Conservation (phyloP, 768 basidiomycete species). For the Albatrellus ellisii region DNA sequence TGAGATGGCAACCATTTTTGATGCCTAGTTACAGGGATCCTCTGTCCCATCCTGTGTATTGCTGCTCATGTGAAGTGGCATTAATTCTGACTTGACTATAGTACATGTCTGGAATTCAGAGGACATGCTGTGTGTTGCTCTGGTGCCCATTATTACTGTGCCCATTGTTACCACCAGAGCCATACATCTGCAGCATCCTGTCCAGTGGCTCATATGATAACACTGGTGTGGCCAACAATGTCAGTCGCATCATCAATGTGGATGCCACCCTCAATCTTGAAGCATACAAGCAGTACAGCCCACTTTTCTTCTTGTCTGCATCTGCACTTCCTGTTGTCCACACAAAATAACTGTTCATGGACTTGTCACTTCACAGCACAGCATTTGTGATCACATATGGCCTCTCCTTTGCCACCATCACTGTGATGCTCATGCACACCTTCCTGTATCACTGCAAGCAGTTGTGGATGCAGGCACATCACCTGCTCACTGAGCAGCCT, state of each 20-base stretch:
- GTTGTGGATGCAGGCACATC: constrained; percentile 56
- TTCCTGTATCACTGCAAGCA: constrained; percentile 72
- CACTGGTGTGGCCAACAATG: constrained; percentile 62
- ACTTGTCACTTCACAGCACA: constrained; percentile 13
- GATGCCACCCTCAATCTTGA: constrained; percentile 42
- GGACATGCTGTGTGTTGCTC: constrained; percentile 1
- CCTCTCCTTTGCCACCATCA: constrained; percentile 69
- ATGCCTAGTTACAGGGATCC: constrained; percentile 28
- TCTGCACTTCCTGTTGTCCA: too few relatives aligned
- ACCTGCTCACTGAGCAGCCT: constrained; percentile 62
- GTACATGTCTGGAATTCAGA: constrained; percentile 41
- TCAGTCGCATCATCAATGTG: constrained; percentile 39
- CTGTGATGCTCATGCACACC: constrained; percentile 57
- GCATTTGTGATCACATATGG: constrained; percentile 67
- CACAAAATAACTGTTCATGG: background rate
- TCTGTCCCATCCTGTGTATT: constrained; percentile 42
- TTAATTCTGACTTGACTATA: constrained; percentile 11
- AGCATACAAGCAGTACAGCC: constrained; percentile 42
- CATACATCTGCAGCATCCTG: background rate
- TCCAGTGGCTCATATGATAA: constrained; percentile 43
- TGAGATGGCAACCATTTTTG: background rate
- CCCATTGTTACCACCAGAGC: background rate
- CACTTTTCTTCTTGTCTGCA: constrained; percentile 39
- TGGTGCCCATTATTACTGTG: background rate
- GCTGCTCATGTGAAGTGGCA: background rate